A percentile compares a stretch with the other conserved stretches of the same genome.
Conservation (phyloP, 495 filamentous ascomycete species). For the Hyaloscypha bicolor region DNA sequence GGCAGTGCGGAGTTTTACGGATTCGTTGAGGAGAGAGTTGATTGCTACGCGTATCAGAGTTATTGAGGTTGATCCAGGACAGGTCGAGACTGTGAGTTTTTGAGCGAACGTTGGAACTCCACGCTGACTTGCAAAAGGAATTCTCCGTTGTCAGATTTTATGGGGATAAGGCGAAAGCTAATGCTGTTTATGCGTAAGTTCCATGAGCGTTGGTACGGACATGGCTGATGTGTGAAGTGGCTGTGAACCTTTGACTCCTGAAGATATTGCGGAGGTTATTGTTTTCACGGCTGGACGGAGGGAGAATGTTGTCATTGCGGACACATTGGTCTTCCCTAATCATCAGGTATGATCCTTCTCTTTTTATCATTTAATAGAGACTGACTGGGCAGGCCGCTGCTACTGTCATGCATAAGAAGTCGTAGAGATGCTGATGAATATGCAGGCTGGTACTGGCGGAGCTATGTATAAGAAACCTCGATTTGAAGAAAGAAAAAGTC, state of each 20-base stretch:
- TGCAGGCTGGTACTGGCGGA: constrained; percentile 40
- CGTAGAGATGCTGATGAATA: constrained; percentile 28
- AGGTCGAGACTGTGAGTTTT: constrained; percentile 82
- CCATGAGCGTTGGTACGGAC: not conserved
- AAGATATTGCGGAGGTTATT: constrained; percentile 92
- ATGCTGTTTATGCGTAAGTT: constrained; percentile 89
- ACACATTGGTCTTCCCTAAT: constrained; percentile 87
- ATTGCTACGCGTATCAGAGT: constrained; percentile 84
- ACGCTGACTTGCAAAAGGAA: constrained; percentile 55
- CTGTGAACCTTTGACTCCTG: constrained; percentile 88
- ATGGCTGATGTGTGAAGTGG: constrained; percentile 54
- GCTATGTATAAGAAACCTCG: constrained; percentile 41
- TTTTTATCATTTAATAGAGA: not conserved
- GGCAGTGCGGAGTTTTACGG: constrained; percentile 87
- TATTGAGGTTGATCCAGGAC: constrained; percentile 93
- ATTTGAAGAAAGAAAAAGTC: not conserved
- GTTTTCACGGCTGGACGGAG: constrained; percentile 87
- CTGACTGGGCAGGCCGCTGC: constrained; percentile 38
- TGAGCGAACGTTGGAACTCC: not conserved
- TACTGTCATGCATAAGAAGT: constrained; percentile 56
- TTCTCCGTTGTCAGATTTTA: constrained; percentile 93
- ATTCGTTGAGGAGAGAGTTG: constrained; percentile 85
- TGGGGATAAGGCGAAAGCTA: constrained; percentile 92
- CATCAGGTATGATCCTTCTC: constrained; percentile 70
- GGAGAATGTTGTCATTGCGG: constrained; percentile 95